Evolutionary conservation across 2,329 filamentous ascomycete species (phyloP), one percentile per base, ranked within the genome.

Genomic region (Chaetomium strumarium): DNA sequence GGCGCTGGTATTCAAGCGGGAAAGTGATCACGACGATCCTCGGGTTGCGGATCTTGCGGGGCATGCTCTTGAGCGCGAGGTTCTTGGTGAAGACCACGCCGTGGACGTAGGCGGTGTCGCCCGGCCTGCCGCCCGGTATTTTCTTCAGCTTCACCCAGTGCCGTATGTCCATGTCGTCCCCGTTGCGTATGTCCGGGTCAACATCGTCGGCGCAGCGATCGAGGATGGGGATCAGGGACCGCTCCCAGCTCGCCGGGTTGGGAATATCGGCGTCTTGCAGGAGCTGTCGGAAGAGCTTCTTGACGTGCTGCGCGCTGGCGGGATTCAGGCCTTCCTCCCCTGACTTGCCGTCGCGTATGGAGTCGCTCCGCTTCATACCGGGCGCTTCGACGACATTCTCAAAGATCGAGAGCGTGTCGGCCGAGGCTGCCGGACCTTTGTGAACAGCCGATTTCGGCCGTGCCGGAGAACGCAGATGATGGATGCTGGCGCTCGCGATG

Each of bases 61-160:
- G 85, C 93, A 99, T 99, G 68, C 87, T 95, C 67, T 99, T 99
- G 48, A 97, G 73, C 0, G 95, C 93, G 46, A 99, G 74, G 58
- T 99, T 99, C 67, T 99, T 99, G 12, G 90, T 93, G 67, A 99
- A 99, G 1, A 99, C 91, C 9, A 99, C 85, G 0, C 93, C 95
- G 10, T 93, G 96, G 14, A 97, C 86, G 67, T 99, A 99, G n/a
- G 86, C 85, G 7, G 92, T 97, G 68, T 99, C 92, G 20, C 88
- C 84, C 16, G 92, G 91, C 58, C 81, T 86, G 14, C 91, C 92
- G 14, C 93, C 92, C 0, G 91, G 88, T 12, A 99, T 93, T 66
- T 95, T 95, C 67, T 99, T 99, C 30, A 99, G 72, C 67, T 99
- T 99, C 57, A 99, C 90, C 64, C 96, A 99, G 66, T 97, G 91